A percentile compares a stretch with the other conserved stretches of the same genome.
These are phyloP conservation scores for Ceraceosorus guamensis DNA, from an alignment of 1,284 basidiomycete species.

Conservation along the genomic window DNA sequence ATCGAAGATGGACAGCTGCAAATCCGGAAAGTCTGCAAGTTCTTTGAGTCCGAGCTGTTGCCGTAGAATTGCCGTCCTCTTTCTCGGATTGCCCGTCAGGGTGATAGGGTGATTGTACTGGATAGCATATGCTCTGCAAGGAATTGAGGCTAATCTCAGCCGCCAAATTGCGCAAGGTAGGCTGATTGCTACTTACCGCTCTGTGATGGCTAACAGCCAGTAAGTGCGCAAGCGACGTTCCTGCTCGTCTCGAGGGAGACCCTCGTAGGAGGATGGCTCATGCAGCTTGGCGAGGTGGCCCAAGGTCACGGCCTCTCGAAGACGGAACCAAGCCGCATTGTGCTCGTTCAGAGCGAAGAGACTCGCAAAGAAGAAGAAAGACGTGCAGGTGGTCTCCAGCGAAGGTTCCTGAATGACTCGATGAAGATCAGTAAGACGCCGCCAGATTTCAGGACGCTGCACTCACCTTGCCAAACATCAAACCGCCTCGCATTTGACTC, in stretches of 20 bases:
- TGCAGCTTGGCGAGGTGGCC: constrained; percentile 38
- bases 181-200: constrained; percentile 11
- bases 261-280: constrained; percentile 33
- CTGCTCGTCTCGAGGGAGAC: constrained; percentile 35
- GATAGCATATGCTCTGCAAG: constrained; percentile 24
- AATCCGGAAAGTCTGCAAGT: constrained; percentile 28
- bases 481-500: constrained; percentile 24
- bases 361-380: constrained; percentile 39
- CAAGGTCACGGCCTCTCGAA: constrained; percentile 36
- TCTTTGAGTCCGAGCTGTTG: constrained; percentile 24
- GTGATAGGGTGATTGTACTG: constrained; percentile 30
- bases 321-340: constrained; percentile 33
- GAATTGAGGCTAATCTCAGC: background rate
- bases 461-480: constrained; percentile 23
- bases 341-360: constrained; percentile 34
- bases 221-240: constrained; percentile 37
- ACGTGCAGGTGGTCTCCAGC: constrained; percentile 26
- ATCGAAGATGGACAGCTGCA: constrained; percentile 13
- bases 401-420: constrained; percentile 12
- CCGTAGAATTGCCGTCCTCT: constrained; percentile 22
- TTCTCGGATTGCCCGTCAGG: constrained; percentile 30
- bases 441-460: constrained; percentile 3
- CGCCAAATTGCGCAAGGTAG: background rate
- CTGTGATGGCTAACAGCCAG: constrained; percentile 42
- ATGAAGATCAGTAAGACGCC: constrained; percentile 19